Evolutionary conservation across 176 grass and related monocot species (phyloP), one percentile per base, ranked within the genome.

Genomic region (Eragrostis curvula): DNA sequence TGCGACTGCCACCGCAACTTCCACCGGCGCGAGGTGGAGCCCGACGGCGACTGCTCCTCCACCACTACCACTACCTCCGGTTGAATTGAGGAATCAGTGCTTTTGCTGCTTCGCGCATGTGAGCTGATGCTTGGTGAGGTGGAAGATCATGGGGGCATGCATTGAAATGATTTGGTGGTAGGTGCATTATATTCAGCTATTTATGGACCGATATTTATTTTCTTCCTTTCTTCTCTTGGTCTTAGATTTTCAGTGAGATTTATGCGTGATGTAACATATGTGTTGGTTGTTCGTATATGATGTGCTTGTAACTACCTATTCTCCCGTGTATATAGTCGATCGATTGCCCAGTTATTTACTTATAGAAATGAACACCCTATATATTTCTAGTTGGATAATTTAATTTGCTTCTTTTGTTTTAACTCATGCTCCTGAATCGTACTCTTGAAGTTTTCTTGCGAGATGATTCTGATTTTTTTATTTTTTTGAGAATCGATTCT

Each of bases 1-100:
- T 93, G 91, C 77, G 40, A 48, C 51, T 93, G 87, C 91, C 91
- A 93, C 91, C 85, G 87, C 41, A 93, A 84, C 91, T 93, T 93
- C 91, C 91, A 93, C 91, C 66, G 80, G 76, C 81, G 87, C 24
- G 87, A 90, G 88, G 85, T 90, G 51, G 50, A 85, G 73, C 11
- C 78, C 51, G 81, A 87, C 11, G 20, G 49, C 57, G 84, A 87
- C 10, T 45, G 59, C 66, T 80, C 83, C 80, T 32, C 73, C 81
- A 48, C 75, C 71, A 67, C 69, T 68, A 32, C 78, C 73, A 47
- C 72, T 73, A 52, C 70, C 75, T 81, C 71, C 77, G 58, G 48
- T 23, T 30, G 81, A 83, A 32, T 30, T 2, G 3, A 12, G 0
- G 5, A 1, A 40, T 57, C n/a, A 21, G 64, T 49, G 63, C 40